A percentile compares a stretch with the other conserved stretches of the same genome.
Evolutionary conservation across 2,329 filamentous ascomycete species (phyloP).

Genomic region (Cryoendolithus antarcticus): DNA sequence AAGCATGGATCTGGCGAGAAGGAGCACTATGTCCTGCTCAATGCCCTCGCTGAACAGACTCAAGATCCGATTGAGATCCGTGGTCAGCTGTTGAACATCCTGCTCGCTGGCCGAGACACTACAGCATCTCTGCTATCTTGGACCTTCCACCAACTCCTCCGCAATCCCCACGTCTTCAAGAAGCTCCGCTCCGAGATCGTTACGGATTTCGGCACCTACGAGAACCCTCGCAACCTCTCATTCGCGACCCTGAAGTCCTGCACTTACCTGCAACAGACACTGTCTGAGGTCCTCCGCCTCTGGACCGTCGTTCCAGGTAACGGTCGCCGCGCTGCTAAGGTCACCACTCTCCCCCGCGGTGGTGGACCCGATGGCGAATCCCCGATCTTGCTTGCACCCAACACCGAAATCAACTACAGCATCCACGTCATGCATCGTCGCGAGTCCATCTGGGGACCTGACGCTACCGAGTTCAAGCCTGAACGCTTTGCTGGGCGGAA

Average conservation of each 20-base stretch:
- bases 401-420: slow-evolving; percentile 19
- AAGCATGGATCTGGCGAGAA: slow-evolving; percentile 17
- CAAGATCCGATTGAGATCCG: slow-evolving; percentile 31
- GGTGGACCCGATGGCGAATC: slow-evolving; percentile 39
- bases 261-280: slow-evolving; percentile 42
- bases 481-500: slow-evolving; percentile 22
- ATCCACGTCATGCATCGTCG: slow-evolving; percentile 26
- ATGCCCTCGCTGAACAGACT: slow-evolving; percentile 34
- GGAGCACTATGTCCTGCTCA: slow-evolving; percentile 34
- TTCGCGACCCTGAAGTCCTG: slow-evolving; percentile 55
- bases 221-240: slow-evolving; percentile 33
- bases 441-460: slow-evolving; percentile 25
- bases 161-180: slow-evolving; percentile 37
- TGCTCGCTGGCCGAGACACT: slow-evolving; percentile 56
- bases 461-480: slow-evolving; percentile 27
- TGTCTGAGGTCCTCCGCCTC: slow-evolving; percentile 53
- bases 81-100: slow-evolving; percentile 42
- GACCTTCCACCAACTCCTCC: slow-evolving; percentile 40
- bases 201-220: slow-evolving; percentile 33
- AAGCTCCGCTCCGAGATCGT: slow-evolving; percentile 39
- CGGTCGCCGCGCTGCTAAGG: slow-evolving; percentile 54
- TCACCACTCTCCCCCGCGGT: slow-evolving; percentile 61
- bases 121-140: slow-evolving; percentile 42
- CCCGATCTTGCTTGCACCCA: slow-evolving; percentile 37
- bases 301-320: slow-evolving; percentile 73